Evolutionary conservation across 2,329 filamentous ascomycete species (phyloP).

Genomic region (Hypoxylon rubiginosum): DNA sequence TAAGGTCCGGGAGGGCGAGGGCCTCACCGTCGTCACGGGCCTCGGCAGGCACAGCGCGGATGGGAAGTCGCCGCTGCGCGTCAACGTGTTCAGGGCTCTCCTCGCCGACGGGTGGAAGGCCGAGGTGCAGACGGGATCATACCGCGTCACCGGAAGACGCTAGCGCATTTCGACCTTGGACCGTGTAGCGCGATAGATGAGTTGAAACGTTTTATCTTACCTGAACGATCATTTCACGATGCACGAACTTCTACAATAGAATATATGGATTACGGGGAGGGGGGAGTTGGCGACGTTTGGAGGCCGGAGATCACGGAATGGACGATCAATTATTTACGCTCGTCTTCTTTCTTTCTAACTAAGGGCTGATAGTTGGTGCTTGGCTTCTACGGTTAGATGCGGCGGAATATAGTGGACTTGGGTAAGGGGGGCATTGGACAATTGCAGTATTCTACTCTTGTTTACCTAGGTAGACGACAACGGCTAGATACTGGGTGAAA

Average conservation of each 20-base stretch:
- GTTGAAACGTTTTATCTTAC: not conserved
- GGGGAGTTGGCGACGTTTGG: constrained; percentile 34
- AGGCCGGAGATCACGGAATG: constrained; percentile 23
- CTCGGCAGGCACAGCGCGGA: constrained; percentile 82
- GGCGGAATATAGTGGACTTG: not conserved
- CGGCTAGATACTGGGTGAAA: not conserved
- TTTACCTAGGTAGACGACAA: not conserved
- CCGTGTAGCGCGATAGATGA: not conserved
- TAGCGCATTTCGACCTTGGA: not conserved
- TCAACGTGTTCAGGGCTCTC: constrained; percentile 82
- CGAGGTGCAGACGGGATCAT: constrained; percentile 76
- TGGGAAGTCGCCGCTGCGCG: constrained; percentile 81
- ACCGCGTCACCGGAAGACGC: constrained; percentile 75
- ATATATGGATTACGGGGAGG: constrained; percentile 2
- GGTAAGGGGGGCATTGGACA: not conserved
- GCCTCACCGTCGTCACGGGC: constrained; percentile 87
- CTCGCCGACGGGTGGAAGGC: constrained; percentile 86
- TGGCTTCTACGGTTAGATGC: not conserved
- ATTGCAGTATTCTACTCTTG: not conserved
- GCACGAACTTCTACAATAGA: not conserved
- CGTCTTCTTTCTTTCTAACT: too few species aligned
- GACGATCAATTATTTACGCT: constrained; percentile 19
- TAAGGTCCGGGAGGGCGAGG: constrained; percentile 63
- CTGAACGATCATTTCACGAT: not conserved
- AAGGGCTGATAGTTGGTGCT: not conserved